Evolutionary conservation across 164 flowering plant species (phyloP).

Genomic region (Piper longum): DNA sequence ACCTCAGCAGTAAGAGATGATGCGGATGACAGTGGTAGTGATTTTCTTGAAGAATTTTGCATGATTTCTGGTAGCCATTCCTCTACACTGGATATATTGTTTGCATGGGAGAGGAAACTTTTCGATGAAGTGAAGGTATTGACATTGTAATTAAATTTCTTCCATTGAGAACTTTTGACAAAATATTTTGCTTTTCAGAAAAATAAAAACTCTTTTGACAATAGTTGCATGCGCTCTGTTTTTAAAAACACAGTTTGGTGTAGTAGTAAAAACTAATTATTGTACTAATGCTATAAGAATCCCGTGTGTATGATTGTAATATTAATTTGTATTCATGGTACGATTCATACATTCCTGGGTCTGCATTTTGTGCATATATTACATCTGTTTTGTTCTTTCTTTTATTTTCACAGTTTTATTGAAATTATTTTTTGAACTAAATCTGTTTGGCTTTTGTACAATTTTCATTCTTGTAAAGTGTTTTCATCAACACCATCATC

Average conservation of each 20-base stretch:
- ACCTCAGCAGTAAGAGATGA: conserved; percentile 53
- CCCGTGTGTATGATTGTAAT: too few relatives aligned
- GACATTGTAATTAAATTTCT: not conserved
- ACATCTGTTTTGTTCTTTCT: not conserved
- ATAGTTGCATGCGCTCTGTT: too few relatives aligned
- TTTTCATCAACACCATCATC: too few relatives aligned
- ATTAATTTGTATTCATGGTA: too few relatives aligned
- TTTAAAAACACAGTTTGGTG: too few relatives aligned
- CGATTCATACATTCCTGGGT: too few relatives aligned
- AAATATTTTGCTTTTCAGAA: not conserved
- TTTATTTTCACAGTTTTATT: not conserved
- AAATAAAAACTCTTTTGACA: too few relatives aligned
- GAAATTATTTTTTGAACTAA: not conserved
- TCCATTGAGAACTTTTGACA: not conserved
- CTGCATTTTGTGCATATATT: not conserved
- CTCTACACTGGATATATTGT: conserved; percentile 79
- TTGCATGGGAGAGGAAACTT: conserved; percentile 97
- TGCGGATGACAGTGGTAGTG: conserved; percentile 77
- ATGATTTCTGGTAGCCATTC: conserved; percentile 96
- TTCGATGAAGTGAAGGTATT: conserved; percentile 95
- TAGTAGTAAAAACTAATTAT: too few relatives aligned
- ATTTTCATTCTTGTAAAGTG: too few relatives aligned
- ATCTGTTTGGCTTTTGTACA: too few relatives aligned
- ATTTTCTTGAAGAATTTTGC: conserved; percentile 79
- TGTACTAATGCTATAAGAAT: too few relatives aligned